A percentile compares a stretch with the other conserved stretches of the same genome.
Evolutionary conservation across 1,139 yeast genomes (phyloP).

Genomic region (Geotrichum fermentans): DNA sequence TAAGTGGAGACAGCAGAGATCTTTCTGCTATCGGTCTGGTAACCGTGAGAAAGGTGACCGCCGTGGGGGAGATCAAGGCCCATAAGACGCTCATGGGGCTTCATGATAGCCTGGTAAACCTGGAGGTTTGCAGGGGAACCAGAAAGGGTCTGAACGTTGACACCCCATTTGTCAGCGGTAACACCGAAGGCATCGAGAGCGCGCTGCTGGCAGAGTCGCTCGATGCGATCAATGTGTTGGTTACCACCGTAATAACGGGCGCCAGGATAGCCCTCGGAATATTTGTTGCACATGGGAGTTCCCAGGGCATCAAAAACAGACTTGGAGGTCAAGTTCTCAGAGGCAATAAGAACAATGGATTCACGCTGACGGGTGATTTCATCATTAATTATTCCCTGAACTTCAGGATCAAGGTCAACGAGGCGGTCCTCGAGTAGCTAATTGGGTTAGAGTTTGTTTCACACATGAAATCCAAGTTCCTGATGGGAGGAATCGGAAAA

Average conservation of each 20-base stretch:
- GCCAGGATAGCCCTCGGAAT: constrained; percentile 98
- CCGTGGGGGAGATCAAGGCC: constrained; percentile 97
- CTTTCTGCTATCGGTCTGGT: constrained; percentile 83
- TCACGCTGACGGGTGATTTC: constrained; percentile 83
- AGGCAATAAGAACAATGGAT: constrained; percentile 86
- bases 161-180: constrained; percentile 84
- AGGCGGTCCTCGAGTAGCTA: constrained; percentile 34
- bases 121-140: constrained; percentile 96
- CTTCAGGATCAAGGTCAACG: constrained; percentile 73
- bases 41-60: constrained; percentile 94
- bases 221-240: constrained; percentile 88
- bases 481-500: too few species aligned
- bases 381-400: constrained; percentile 63
- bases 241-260: constrained; percentile 97
- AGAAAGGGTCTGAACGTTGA: constrained; percentile 86
- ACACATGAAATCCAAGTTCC: too few species aligned
- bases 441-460: background rate
- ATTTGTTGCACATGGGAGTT: constrained; percentile 95
- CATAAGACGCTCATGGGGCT: constrained; percentile 90
- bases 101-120: constrained; percentile 86
- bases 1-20: constrained; percentile 88
- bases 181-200: constrained; percentile 81
- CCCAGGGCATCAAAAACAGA: constrained; percentile 93
- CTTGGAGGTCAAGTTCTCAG: constrained; percentile 90
- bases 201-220: constrained; percentile 81